Base-by-base conservation (phyloP, 2,329 filamentous ascomycete genomes). In the Cylindrodendrum hubeiense region DNA sequence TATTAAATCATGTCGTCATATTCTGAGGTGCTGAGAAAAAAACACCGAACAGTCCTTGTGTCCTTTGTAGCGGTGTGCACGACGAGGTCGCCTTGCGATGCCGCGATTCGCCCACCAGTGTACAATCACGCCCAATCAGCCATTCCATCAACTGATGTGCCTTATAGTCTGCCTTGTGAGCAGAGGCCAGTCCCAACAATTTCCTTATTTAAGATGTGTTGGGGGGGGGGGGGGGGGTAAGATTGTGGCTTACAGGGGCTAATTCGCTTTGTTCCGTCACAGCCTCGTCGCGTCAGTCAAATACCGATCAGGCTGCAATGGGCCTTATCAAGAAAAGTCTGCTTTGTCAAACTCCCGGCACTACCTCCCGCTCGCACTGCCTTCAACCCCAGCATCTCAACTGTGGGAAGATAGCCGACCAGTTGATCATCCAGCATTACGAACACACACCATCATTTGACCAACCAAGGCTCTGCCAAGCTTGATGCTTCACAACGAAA, bases 161-260 rank as follows among this genome's bases (percentile, higher is more conserved):
- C 13, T n/a, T 8, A 7, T 5, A n/a, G 37, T 17, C 33, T 17
- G 37, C 37, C 37, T n/a, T 39, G 17, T n/a, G 15, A n/a, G 37
- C 37, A 39, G n/a, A 5, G 15, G 17, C 17, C n/a, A n/a, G 37
- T 8, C 37, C 7, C 17, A 39, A 30, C 9, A 30, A 39, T 17
- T 39, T n/a, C 8, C n/a, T 6, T 17, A 13, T 34, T n/a, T 17
- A n/a, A 39, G 17, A 39, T 2, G 2, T 5, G 7, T 10, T 39
- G 17, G 17, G 5, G 2, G n/a, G n/a, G n/a, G 7, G 2, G n/a
- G 17, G 17, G 5, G 2, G n/a, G n/a, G n/a, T 3, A 8, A n/a
- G 4, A 39, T 39, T 39, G 37, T 39, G 37, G 37, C 37, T 39
- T 15, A 2, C 15, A 19, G 2, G 2, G 3, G 6, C 15, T 8